Conservation (phyloP, 306 rosid species). For the Fagus sylvatica region DNA sequence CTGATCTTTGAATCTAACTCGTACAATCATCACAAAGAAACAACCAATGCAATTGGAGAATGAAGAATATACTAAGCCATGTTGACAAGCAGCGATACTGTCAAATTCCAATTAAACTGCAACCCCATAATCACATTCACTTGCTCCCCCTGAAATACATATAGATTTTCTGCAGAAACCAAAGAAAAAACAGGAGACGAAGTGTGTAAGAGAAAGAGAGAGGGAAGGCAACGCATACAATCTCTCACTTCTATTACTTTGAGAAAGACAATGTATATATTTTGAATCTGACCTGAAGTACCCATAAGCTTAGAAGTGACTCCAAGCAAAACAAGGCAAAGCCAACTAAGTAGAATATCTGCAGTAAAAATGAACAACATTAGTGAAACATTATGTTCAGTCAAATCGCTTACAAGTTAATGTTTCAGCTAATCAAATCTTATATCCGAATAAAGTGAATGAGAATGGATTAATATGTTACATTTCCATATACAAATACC, state of each 20-base stretch:
- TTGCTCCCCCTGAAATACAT: constrained; percentile 84
- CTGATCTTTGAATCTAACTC: background rate
- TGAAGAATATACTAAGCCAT: constrained; percentile 43
- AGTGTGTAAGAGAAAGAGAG: background rate
- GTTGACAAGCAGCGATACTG: constrained; percentile 18
- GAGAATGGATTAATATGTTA: background rate
- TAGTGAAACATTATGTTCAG: constrained; percentile 11
- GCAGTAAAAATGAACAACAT: constrained; percentile 27
- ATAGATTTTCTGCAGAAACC: constrained; percentile 81
- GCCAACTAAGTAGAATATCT: constrained; percentile 91
- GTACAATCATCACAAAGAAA: background rate
- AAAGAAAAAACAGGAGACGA: constrained; percentile 11
- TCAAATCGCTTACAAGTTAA: background rate
- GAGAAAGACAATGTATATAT: background rate
- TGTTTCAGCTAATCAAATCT: background rate
- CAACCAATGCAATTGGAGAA: constrained; percentile 12
- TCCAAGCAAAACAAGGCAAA: constrained; percentile 96
- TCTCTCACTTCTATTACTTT: background rate
- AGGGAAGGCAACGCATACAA: too few species aligned
- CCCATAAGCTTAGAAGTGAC: constrained; percentile 58
- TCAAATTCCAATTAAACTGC: constrained; percentile 24
- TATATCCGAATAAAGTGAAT: constrained; percentile 10
- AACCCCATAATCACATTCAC: constrained; percentile 46
- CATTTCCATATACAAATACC: background rate
- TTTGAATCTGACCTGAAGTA: constrained; percentile 8